Evolutionary conservation across 2,329 filamentous ascomycete genomes (phyloP), one percentile per base, ranked within the genome.

Genomic region (Davidsoniella neocaledoniae): DNA sequence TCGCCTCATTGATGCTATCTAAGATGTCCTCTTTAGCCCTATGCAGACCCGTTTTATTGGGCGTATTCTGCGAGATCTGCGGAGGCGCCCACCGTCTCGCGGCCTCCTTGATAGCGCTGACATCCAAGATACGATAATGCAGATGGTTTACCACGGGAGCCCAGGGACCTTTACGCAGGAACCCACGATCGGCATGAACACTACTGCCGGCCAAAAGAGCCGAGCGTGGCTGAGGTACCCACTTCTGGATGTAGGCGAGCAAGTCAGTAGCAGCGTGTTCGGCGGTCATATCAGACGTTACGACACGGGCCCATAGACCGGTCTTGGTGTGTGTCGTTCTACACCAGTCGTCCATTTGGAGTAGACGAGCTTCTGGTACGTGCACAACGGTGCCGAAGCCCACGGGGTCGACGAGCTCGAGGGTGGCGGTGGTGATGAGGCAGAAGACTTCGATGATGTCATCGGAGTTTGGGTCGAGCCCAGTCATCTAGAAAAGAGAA

Each of bases 1-100:
- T 77, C 49, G 90, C 90, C 68, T 98, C 91, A 50, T 76, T 81
- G 55, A 98, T 95, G 64, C 90, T 96, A 68, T 98, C 91, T 54
- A 95, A 64, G 52, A 98, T 94, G 64, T 98, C 91, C 50, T 86
- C 79, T 58, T 75, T 79, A 0, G 91, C 91, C 64, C 90, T 77
- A 67, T 98, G 91, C 47, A 79, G 68, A 37, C 76, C 77, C 61
- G 74, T 75, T 70, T 96, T 96, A 54, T 60, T 64, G 10, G 90
- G 88, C 25, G 76, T 78, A 42, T 70, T 68, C 50, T 68, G 67
- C 54, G 83, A 60, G 7, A 84, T 62, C 6, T 75, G 70, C n/a
- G 69, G 62, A 1, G 72, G 71, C 41, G 78, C 80, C 90, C 91
- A 98, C 43, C 90, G 73, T 55, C 78, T 76, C 16, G 81, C 83